These are phyloP conservation scores for Fusarium nanum DNA, from an alignment of 2,329 filamentous ascomycete genomes.

Conservation along the genomic window DNA sequence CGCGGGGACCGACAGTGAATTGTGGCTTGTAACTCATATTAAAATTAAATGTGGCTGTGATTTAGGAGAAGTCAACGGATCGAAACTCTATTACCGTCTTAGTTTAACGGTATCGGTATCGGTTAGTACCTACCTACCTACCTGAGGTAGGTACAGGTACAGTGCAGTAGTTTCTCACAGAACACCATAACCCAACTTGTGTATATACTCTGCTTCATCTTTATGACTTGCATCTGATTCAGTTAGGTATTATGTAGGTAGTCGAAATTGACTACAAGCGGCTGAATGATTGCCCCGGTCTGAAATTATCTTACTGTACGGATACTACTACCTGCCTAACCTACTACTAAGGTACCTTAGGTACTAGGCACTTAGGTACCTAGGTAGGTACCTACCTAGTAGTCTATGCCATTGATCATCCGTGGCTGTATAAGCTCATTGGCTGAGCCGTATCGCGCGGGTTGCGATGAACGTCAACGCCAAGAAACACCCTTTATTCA, in stretches of 20 bases:
- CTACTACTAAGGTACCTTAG: too few species aligned
- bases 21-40: constrained; percentile 17
- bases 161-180: too few species aligned
- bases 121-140: too few species aligned
- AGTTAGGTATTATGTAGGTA: background rate
- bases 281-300: constrained; percentile 15
- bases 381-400: too few species aligned
- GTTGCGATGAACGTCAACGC: constrained; percentile 20
- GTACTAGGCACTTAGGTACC: too few species aligned
- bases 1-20: constrained; percentile 27
- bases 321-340: too few species aligned
- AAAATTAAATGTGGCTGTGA: constrained; percentile 16
- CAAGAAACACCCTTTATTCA: constrained; percentile 15
- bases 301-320: background rate
- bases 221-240: background rate
- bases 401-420: background rate
- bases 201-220: background rate
- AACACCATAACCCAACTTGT: background rate
- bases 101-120: background rate
- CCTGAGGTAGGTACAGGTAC: too few species aligned
- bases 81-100: background rate
- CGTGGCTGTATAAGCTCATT: constrained; percentile 29
- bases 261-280: constrained; percentile 20
- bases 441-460: constrained; percentile 30
- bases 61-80: background rate